Evolutionary conservation across 768 basidiomycete species (phyloP), one percentile per base, ranked within the genome.

Genomic region (Boletellus ananiceps): DNA sequence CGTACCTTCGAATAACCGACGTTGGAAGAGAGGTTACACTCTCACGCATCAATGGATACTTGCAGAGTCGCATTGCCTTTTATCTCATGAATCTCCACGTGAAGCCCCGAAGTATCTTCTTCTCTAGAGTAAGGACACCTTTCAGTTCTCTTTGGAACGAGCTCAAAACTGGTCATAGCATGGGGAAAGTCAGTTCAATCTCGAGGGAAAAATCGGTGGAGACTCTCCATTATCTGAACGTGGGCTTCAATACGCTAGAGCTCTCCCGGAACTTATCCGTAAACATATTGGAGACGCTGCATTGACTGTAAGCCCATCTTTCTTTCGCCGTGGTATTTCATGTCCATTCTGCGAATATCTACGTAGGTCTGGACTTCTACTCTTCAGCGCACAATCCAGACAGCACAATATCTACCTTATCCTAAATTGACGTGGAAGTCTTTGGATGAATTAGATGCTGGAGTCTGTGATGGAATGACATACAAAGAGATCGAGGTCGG

Each of bases 381-480:
- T 1, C 74, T 99, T 44, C 78, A 84, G 52, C 79, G 94, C 21
- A 99, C 95, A 15, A 88, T 91, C 15, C 92, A 97, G 64, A 99
- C 95, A 0, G 94, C 82, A 3, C 78, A 84, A 34, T 58, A 79
- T 54, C 74, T 99, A 15, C 83, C 87, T 1, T 97, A 92, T 63
- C 76, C 84, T 40, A 96, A 98, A 60, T 72, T 98, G 55, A 97
- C 95, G 3, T 99, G 96, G 96, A 99, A 99, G 67, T 93, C 92
- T 2, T 71, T 99, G 45, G 96, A 99, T 60, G 96, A 99, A 69
- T 76, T 99, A 21, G 96, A 99, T 66, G 96, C 96, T 8, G 96
- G 96, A 21, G 96, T 99, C 31, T 99, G 96, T 62, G 96, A 99
- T 69, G 96, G 87, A 14, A 98, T 99, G 96, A 98, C 96, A 4